Percentiles rank a stretch among this genome's conserved stretches.
These are phyloP conservation scores for Myxozyma nipponensis DNA, from an alignment of 805 yeast species.

Conservation along the genomic window DNA sequence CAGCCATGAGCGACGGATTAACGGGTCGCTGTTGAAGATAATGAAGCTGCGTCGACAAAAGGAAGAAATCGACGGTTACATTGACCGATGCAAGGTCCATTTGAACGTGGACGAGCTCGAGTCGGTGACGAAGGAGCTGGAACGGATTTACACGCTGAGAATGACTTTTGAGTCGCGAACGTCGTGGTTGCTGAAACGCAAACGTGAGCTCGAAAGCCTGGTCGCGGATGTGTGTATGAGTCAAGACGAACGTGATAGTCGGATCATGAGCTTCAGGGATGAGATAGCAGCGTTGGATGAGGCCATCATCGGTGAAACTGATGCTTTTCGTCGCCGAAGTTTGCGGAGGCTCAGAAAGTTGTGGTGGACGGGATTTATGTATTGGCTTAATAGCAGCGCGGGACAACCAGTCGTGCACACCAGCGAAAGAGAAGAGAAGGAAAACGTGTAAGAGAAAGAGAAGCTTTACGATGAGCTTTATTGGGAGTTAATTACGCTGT, in stretches of 20 bases:
- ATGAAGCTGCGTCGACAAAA: background rate
- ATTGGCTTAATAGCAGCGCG: no score
- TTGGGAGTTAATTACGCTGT: no score
- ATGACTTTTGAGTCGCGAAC: background rate
- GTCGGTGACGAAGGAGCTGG: background rate
- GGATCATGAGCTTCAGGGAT: background rate
- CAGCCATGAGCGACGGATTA: background rate
- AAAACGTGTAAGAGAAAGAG: background rate
- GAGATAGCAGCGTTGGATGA: background rate
- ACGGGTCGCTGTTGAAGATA: background rate
- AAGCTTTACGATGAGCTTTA: no score
- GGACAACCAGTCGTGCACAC: no score
- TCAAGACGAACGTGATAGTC: background rate
- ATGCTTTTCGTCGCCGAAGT: no score
- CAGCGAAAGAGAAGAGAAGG: background rate
- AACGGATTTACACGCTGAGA: background rate
- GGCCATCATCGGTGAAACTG: background rate
- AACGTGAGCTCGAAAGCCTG: background rate
- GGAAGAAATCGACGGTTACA: background rate
- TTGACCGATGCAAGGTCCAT: background rate
- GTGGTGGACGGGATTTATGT: background rate
- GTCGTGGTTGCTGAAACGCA: background rate
- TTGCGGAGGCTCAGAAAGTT: background rate
- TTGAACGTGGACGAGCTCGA: background rate
- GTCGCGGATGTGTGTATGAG: background rate